A percentile compares a stretch with the other conserved stretches of the same genome.
Conservation (phyloP, 805 yeast genomes). For the Henningerozyma blattae region DNA sequence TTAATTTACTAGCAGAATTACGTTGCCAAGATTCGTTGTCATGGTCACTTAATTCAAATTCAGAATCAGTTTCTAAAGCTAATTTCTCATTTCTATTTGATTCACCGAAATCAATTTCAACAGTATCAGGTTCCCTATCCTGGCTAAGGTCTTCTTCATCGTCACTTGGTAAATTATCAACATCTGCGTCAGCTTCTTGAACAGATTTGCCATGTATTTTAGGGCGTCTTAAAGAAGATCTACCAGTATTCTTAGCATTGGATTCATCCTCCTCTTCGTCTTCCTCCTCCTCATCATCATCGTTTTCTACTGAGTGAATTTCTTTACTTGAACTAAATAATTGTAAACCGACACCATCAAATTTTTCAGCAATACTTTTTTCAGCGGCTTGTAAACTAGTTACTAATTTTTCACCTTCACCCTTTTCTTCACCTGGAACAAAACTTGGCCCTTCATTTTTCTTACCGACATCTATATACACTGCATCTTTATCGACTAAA, state of each 20-base stretch:
- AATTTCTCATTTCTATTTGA: conserved; percentile 26
- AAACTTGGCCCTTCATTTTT: conserved; percentile 30
- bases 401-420: conserved; percentile 79
- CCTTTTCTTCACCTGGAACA: conserved; percentile 53
- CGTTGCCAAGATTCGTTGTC: conserved; percentile 26
- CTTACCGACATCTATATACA: conserved; percentile 57
- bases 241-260: conserved; percentile 34
- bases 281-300: conserved; percentile 27
- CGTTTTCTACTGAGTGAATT: conserved; percentile 32
- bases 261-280: conserved; percentile 20
- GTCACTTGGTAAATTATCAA: conserved; percentile 32
- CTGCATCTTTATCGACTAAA: conserved; percentile 93
- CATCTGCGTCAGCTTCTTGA: conserved; percentile 34
- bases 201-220: conserved; percentile 43
- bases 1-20: conserved; percentile 47
- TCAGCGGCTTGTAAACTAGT: conserved; percentile 67
- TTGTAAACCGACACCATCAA: conserved; percentile 59
- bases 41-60: conserved; percentile 31
- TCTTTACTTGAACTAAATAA: conserved; percentile 56
- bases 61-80: conserved; percentile 43
- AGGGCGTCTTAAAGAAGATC: conserved; percentile 52
- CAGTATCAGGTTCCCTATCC: conserved; percentile 32
- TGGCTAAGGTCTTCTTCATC: conserved; percentile 35
- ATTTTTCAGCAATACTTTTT: conserved; percentile 44
- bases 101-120: conserved; percentile 36